Conservation (phyloP, 2,329 filamentous ascomycete genomes). For the Fusarium mundagurra region DNA sequence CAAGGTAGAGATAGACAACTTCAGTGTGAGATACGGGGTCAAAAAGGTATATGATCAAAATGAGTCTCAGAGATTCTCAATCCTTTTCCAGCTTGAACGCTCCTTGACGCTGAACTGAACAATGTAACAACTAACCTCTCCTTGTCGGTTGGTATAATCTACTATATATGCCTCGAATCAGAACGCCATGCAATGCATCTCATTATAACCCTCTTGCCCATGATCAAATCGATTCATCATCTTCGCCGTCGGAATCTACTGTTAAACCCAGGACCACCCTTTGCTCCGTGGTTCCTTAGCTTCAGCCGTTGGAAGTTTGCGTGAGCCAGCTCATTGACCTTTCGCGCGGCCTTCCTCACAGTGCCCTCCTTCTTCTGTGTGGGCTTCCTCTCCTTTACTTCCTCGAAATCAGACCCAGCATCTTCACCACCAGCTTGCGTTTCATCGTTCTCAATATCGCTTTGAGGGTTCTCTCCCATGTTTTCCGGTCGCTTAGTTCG, state of each 20-base stretch:
- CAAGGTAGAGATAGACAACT: neutral
- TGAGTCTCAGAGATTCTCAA: neutral
- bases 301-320: conserved; percentile 75
- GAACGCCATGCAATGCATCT: conserved; percentile 28
- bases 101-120: neutral
- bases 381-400: conserved; percentile 26
- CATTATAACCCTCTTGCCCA: conserved; percentile 11
- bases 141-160: conserved; percentile 21
- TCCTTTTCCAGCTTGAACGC: neutral
- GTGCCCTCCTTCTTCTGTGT: conserved; percentile 52
- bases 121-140: conserved; percentile 1
- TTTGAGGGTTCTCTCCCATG: conserved; percentile 42
- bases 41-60: neutral
- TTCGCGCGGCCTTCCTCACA: conserved; percentile 64
- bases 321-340: conserved; percentile 71
- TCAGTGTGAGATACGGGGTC: neutral
- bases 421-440: conserved; percentile 39
- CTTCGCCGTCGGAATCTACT: conserved; percentile 66
- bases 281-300: conserved; percentile 69
- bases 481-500: conserved; percentile 58
- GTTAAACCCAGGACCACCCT: conserved; percentile 66
- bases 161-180: conserved; percentile 8
- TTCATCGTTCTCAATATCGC: conserved; percentile 51
- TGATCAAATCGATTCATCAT: conserved; percentile 19
- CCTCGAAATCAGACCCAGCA: conserved; percentile 36